Conservation (phyloP, 208 protist species). For the Polymyxa betae region DNA sequence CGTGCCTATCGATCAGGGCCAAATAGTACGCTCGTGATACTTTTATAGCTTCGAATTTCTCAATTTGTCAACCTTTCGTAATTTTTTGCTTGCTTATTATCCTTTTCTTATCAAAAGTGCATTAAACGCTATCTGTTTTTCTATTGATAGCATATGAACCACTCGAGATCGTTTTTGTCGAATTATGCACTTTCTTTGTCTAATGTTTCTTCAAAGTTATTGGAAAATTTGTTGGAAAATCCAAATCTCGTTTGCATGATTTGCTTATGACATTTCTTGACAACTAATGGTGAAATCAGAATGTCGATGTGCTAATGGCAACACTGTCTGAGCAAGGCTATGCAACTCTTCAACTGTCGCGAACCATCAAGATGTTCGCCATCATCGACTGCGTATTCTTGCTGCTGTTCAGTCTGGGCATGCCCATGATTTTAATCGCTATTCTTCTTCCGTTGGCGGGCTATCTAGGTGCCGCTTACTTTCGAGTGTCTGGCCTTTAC, state of each 20-base stretch:
- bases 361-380: constrained; percentile 25
- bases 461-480: constrained; percentile 1
- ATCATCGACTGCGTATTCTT: constrained; percentile 52
- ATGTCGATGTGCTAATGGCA: neutral
- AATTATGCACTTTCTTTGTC: no score
- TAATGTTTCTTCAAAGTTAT: no score
- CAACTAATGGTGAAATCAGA: neutral
- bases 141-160: no score
- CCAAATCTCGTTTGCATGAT: no score
- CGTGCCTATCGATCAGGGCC: neutral
- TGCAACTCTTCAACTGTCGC: neutral
- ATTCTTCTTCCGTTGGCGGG: neutral
- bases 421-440: neutral
- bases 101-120: no score
- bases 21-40: neutral
- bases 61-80: neutral
- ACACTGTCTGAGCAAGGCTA: neutral
- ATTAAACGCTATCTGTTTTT: no score
- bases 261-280: neutral
- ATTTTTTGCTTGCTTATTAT: neutral
- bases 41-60: neutral
- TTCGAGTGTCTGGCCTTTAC: neutral
- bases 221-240: no score
- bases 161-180: no score
- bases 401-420: neutral